These are phyloP conservation scores for Sarocladium kiliense DNA, from an alignment of 2,329 filamentous ascomycete species.

Conservation along the genomic window DNA sequence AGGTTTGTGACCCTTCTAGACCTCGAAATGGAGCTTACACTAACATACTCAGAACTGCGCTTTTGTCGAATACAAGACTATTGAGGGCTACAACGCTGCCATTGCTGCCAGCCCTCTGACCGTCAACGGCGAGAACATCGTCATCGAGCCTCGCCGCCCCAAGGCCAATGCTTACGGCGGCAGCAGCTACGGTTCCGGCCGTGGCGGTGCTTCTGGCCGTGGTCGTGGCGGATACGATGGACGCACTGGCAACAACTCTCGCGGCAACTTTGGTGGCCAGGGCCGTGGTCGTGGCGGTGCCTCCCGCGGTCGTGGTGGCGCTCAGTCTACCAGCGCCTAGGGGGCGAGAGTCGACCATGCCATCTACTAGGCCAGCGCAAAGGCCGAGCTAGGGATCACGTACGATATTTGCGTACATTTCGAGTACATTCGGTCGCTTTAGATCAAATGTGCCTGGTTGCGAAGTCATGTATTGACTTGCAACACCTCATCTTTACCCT, in stretches of 20 bases:
- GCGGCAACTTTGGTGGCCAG: constrained; percentile 65
- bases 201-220: constrained; percentile 56
- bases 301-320: constrained; percentile 58
- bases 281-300: constrained; percentile 63
- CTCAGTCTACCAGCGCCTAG: constrained; percentile 49
- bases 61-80: constrained; percentile 86
- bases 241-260: constrained; percentile 54
- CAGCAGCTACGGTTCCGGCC: constrained; percentile 57
- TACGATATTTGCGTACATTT: not conserved
- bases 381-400: not conserved
- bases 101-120: constrained; percentile 79
- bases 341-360: not conserved
- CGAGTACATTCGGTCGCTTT: not conserved
- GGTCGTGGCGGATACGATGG: constrained; percentile 62
- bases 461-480: not conserved
- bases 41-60: constrained; percentile 71
- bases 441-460: not conserved
- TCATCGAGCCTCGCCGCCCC: constrained; percentile 83
- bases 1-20: constrained; percentile 52
- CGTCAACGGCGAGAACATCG: constrained; percentile 75
- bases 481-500: not conserved
- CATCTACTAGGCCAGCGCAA: not conserved
- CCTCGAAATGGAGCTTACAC: constrained; percentile 14
- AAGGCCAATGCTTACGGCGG: constrained; percentile 67
- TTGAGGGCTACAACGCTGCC: constrained; percentile 78